Evolutionary conservation across 768 basidiomycete genomes (phyloP).

Genomic region (Boletus tomentosulus): DNA sequence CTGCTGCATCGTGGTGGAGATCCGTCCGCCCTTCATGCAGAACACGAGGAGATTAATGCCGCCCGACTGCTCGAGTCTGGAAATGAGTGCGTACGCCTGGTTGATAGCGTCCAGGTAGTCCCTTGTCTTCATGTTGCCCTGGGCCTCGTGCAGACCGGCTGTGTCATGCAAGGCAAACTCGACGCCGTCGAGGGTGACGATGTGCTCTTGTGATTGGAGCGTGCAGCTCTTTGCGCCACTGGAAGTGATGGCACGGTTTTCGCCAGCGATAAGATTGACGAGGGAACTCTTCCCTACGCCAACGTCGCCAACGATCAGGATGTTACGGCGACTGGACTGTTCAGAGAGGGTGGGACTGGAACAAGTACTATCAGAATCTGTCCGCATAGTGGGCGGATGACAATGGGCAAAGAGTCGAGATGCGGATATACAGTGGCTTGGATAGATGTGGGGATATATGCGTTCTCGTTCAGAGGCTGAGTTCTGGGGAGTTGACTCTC

Average conservation of each 20-base stretch:
- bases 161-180: conserved; percentile 25
- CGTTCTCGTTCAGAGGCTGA: conserved; percentile 1
- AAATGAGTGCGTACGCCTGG: conserved; percentile 33
- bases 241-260: conserved; percentile 26
- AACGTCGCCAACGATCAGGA: conserved; percentile 28
- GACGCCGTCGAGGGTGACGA: conserved; percentile 12
- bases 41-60: conserved; percentile 29
- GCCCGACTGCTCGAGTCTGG: conserved; percentile 22
- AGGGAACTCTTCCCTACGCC: conserved; percentile 39
- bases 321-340: conserved; percentile 15
- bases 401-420: neutral
- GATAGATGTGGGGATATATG: neutral
- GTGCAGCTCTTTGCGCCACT: conserved; percentile 34
- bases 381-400: conserved; percentile 7
- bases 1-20: conserved; percentile 23
- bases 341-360: conserved; percentile 13
- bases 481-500: neutral
- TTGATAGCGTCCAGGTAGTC: conserved; percentile 26
- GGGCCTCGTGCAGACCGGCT: conserved; percentile 27
- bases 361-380: conserved; percentile 6
- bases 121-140: conserved; percentile 17
- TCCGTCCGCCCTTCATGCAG: conserved; percentile 28
- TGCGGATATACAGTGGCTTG: neutral
- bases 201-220: conserved; percentile 25
- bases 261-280: conserved; percentile 36